Evolutionary conservation across 2,329 filamentous ascomycete species (phyloP), one percentile per base, ranked within the genome.

Genomic region (Fusarium domesticum): DNA sequence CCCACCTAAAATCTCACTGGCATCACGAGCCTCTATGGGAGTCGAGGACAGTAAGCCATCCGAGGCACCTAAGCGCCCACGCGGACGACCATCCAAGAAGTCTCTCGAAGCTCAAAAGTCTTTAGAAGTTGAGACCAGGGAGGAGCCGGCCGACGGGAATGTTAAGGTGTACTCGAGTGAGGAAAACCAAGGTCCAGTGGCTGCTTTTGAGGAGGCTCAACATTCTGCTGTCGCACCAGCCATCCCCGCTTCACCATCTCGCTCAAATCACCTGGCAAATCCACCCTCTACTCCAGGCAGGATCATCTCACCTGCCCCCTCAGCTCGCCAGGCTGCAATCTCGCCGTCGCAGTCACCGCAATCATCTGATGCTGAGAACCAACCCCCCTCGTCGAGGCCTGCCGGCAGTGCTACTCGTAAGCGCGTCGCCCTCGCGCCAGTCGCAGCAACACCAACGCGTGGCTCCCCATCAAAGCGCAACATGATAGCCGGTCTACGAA

Each of bases 341-440:
- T 81, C 80, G 1, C 83, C 82, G 0, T 87, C 84, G 0, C 77
- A 78, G 15, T 87, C 86, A 1, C 84, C 84, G 0, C 86, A 89
- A 56, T 85, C 86, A 1, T 91, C 87, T 0, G 85, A 93, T 61
- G 85, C 85, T 0, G 88, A 93, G 64, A 92, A 92, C 55, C 82
- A 80, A 37, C 86, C 86, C 1, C 87, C 87, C 0, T 87, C 85
- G 1, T 82, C 83, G 5, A 79, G 74, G 41, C 78, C 77, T 2
- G 71, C 76, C 3, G 72, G 71, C 40, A 74, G 69, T 54, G 40
- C 69, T 48, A 61, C 67, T 49, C 56, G 67, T 37, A 76, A 75
- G 60, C 71, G 75, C 6, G 64, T 76, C 18, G 70, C 71, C 0
- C 67, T 82, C 6, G 70, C 69, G 2, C 67, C 72, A 1, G 56